A percentile compares a stretch with the other conserved stretches of the same genome.
These are phyloP conservation scores for Crucihimalaya himalaica DNA, from an alignment of 345 rosid species.

Conservation along the genomic window DNA sequence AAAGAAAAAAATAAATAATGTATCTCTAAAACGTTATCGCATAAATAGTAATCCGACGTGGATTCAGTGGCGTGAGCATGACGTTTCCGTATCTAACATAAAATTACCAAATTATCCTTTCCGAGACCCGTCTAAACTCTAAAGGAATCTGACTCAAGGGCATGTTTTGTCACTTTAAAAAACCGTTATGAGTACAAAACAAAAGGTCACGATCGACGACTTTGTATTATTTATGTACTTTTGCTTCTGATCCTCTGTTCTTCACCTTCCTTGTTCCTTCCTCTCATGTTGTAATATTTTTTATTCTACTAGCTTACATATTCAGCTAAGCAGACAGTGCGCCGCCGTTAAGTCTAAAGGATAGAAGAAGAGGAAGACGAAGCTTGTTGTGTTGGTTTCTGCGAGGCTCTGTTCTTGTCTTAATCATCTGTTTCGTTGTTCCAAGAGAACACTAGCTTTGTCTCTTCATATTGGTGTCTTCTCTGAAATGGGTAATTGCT, in stretches of 20 bases:
- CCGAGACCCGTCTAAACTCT: neutral
- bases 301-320: neutral
- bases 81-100: neutral
- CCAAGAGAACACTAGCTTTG: slow-evolving; percentile 15
- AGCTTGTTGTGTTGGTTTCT: slow-evolving; percentile 3
- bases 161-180: neutral
- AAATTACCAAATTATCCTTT: neutral
- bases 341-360: neutral
- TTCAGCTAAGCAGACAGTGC: neutral
- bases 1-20: too few relatives aligned
- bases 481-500: slow-evolving; percentile 70
- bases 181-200: neutral
- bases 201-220: neutral
- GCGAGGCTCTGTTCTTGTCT: slow-evolving; percentile 12
- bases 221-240: neutral
- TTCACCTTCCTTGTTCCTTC: slow-evolving; percentile 36
- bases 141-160: neutral
- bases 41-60: slow-evolving; percentile 4
- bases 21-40: neutral
- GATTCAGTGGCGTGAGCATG: slow-evolving; percentile 15
- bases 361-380: neutral
- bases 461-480: neutral
- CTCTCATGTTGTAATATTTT: slow-evolving; percentile 6
- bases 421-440: slow-evolving; percentile 6
- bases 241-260: slow-evolving; percentile 21